Conservation (phyloP, 208 protist genomes). For the Leishmania turanica region DNA sequence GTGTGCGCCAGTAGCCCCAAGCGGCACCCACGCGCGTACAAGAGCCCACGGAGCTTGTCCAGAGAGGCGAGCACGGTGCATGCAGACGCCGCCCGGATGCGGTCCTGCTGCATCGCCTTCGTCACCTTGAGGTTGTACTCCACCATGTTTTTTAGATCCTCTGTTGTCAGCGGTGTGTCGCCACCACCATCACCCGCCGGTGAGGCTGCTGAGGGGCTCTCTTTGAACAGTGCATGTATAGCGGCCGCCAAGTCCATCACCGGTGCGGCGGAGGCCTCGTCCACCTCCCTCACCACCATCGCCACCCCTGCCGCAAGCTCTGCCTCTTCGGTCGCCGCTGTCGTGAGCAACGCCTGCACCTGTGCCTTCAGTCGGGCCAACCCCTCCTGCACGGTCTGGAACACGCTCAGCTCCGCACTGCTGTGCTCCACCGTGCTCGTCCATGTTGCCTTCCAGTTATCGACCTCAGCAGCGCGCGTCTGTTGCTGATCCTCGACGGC, state of each 20-base stretch:
- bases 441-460: slow-evolving; percentile 39
- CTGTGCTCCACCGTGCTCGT: slow-evolving; percentile 47
- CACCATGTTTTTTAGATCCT: slow-evolving; percentile 32
- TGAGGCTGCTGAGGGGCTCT: slow-evolving; percentile 12
- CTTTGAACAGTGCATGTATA: slow-evolving; percentile 31
- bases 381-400: slow-evolving; percentile 63
- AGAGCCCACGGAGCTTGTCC: slow-evolving; percentile 58
- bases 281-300: slow-evolving; percentile 23
- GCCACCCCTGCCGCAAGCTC: slow-evolving; percentile 41
- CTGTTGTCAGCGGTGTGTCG: slow-evolving; percentile 26
- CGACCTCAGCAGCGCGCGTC: slow-evolving; percentile 39
- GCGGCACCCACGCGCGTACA: slow-evolving; percentile 68
- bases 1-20: slow-evolving; percentile 63
- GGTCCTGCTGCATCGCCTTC: slow-evolving; percentile 40
- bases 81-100: slow-evolving; percentile 44
- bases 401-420: slow-evolving; percentile 61
- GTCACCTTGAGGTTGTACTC: slow-evolving; percentile 33
- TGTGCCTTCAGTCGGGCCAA: slow-evolving; percentile 67
- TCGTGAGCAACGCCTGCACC: slow-evolving; percentile 57
- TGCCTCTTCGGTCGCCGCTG: slow-evolving; percentile 53
- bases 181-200: slow-evolving; percentile 5
- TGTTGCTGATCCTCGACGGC: slow-evolving; percentile 46
- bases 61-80: slow-evolving; percentile 52
- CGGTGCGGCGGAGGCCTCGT: slow-evolving; percentile 19
- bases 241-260: slow-evolving; percentile 31